A percentile compares a stretch with the other conserved stretches of the same genome.
These are phyloP conservation scores for Jaltomata sinuosa DNA, from an alignment of 257 asterid species.

Conservation along the genomic window DNA sequence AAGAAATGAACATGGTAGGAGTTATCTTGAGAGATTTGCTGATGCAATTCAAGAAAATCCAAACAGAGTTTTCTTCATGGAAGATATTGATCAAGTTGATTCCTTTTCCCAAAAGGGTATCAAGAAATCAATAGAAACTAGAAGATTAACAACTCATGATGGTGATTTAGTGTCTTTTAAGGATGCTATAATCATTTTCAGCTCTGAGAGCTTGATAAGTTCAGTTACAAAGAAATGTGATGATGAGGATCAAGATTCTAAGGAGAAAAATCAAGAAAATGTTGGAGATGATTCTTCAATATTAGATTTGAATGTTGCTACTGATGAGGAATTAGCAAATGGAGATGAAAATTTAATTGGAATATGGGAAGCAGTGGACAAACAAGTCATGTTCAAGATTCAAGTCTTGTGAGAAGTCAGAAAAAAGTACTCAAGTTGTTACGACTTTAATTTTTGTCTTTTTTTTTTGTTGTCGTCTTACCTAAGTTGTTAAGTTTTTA, in stretches of 20 bases:
- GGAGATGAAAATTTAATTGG: slow-evolving; percentile 21
- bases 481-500: not conserved
- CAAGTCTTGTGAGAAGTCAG: slow-evolving; percentile 27
- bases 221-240: not conserved
- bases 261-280: slow-evolving; percentile 5
- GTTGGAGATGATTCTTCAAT: not conserved
- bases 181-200: slow-evolving; percentile 71
- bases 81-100: slow-evolving; percentile 51
- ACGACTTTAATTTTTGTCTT: not conserved
- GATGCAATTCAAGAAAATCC: slow-evolving; percentile 56
- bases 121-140: slow-evolving; percentile 34
- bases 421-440: not conserved
- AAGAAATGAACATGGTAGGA: slow-evolving; percentile 49
- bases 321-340: slow-evolving; percentile 19
- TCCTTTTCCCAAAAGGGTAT: slow-evolving; percentile 27
- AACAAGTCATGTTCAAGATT: slow-evolving; percentile 44
- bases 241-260: not conserved
- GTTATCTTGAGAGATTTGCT: slow-evolving; percentile 47
- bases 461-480: not conserved
- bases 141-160: slow-evolving; percentile 20
- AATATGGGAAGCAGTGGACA: slow-evolving; percentile 48
- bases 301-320: slow-evolving; percentile 69
- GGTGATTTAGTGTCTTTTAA: slow-evolving; percentile 37
- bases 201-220: slow-evolving; percentile 26
- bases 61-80: slow-evolving; percentile 57